Conservation (phyloP, 306 rosid genomes). For the Ormosia emarginata region DNA sequence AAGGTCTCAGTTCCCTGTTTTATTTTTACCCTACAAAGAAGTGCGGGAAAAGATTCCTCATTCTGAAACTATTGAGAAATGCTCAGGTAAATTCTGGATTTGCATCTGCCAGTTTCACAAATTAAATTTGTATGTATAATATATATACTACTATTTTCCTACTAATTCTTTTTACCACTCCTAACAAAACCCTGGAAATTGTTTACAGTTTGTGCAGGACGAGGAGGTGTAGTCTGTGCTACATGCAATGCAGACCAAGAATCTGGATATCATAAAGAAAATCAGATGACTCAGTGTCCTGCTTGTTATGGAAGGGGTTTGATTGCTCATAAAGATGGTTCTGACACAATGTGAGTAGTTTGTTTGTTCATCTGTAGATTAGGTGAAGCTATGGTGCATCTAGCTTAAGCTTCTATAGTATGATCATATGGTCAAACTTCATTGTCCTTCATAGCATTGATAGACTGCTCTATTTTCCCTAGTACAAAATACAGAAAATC, state of each 20-base stretch:
- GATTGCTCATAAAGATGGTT: slow-evolving; percentile 95
- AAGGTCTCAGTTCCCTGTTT: slow-evolving; percentile 81
- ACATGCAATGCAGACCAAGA: slow-evolving; percentile 73
- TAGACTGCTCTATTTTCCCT: neutral
- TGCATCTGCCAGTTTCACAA: neutral
- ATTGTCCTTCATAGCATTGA: neutral
- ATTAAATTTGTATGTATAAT: neutral
- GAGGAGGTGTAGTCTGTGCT: slow-evolving; percentile 58
- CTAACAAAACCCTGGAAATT: slow-evolving; percentile 12
- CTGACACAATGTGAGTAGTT: slow-evolving; percentile 75
- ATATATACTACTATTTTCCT: neutral
- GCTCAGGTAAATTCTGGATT: slow-evolving; percentile 57
- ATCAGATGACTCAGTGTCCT: slow-evolving; percentile 69
- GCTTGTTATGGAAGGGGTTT: slow-evolving; percentile 92
- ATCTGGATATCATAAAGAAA: slow-evolving; percentile 77
- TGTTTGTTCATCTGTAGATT: neutral
- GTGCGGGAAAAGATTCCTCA: slow-evolving; percentile 70
- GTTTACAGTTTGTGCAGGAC: slow-evolving; percentile 74
- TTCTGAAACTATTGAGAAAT: slow-evolving; percentile 76
- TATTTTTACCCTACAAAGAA: slow-evolving; percentile 60
- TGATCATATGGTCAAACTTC: neutral
- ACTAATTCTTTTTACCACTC: neutral
- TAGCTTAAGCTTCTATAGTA: neutral
- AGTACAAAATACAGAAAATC: neutral
- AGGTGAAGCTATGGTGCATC: neutral